Evolutionary conservation across 208 protist genomes (phyloP), one percentile per base, ranked within the genome.

Genomic region (Lotmaria passim): DNA sequence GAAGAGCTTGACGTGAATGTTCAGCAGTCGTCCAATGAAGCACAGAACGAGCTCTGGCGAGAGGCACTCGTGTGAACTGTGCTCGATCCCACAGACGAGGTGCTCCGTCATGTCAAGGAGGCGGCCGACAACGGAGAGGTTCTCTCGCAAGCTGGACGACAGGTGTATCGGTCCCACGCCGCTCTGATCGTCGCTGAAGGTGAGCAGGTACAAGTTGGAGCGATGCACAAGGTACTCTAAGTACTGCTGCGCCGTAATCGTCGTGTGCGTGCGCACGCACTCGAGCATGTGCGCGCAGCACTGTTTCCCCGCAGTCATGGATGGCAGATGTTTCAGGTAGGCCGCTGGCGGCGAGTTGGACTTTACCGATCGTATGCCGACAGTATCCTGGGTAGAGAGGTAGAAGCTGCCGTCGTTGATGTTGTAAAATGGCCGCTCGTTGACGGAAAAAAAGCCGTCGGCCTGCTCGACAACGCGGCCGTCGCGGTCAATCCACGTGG

Each of bases 401-500:
- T 76, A 93, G 56, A 82, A 89, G 46, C 73, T 57, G 38, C 78
- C 74, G n/a, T 70, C 62, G 8, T 57, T 53, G 33, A 93, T 53
- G 53, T 82, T 84, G 31, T 77, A 77, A 38, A 77, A 77, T 15
- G 71, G 71, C 21, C 71, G 56, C 48, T 77, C 71, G 39, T 47
- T 77, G 24, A 77, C 71, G 3, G 63, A 65, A 26, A 77, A 56
- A 28, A 70, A 36, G 3, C 79, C 63, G 36, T 77, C 74, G n/a
- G 52, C 58, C 56, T 96, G 88, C 69, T 93, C 91, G 33, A 93
- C 74, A 46, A 96, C 75, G 19, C 60, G 73, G 15, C 87, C 91
- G 44, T 89, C 69, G 31, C 41, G 56, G 53, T 78, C 67, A 19
- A 94, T 78, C 89, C 91, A 96, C n/a, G 91, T 96, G 3, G 82